Evolutionary conservation across 148 eudicot species (phyloP), one percentile per base, ranked within the genome.

Genomic region (Spergularia bocconei): DNA sequence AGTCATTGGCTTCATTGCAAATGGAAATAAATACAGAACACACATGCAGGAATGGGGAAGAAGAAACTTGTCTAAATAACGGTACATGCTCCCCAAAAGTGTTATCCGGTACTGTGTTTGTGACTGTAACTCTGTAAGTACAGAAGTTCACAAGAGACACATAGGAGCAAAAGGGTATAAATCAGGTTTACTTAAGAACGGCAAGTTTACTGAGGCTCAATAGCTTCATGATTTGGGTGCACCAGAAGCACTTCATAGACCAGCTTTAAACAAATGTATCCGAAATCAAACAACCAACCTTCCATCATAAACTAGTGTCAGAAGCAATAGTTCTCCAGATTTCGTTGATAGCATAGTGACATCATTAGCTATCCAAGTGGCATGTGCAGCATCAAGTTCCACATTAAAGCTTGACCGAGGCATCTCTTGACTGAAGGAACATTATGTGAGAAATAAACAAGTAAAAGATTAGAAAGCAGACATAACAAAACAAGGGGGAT

Each of bases 381-480:
- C 97, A 89, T 86, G 88, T 50, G 97, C 96, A 71, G 96, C 93
- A 79, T 95, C 99, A 80, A 95, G 96, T 88, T 95, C 99, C 80
- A 88, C 91, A 64, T 56, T 84, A 67, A 95, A 90, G 82, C 83
- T 89, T 74, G 92, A 87, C 81, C 96, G 85, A 61, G 87, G 85
- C 90, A 90, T 86, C 80, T 89, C 99, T 80, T 81, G 99, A 83
- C 99, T 95, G 88, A 62, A 75, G 72, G 52, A 60, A 68, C 53
- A 51, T 50, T 56, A 20, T 57, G n/a, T 4, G 50, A 39, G 20
- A 56, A 2, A 70, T 11, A 23, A 50, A 52, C 63, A 25, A 41
- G 16, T 25, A 47, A 44, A 53, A 8, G 25, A 11, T 33, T 47
- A 60, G 66, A 21, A 38, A 52, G 70, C 23, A 53, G 29, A 63